phyloP scores from a whole-genome alignment of 2,329 filamentous ascomycete genomes.

The Neopestalotiopsis rosae region DNA sequence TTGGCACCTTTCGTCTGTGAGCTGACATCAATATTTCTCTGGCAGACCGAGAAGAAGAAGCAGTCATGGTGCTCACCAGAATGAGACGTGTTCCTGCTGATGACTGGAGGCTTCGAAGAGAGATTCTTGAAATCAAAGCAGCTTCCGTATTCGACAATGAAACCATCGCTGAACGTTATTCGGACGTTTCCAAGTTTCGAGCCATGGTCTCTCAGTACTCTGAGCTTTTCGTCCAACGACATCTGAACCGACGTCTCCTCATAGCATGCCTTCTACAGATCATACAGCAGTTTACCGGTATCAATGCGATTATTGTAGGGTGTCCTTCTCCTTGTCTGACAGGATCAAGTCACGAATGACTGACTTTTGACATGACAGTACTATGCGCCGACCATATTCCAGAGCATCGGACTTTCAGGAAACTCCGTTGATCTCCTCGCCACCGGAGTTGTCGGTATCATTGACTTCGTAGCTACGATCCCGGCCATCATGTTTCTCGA shows the following conservation, averaged over 20 bases:
- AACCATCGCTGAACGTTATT: conserved; percentile 34
- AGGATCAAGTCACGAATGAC: background rate
- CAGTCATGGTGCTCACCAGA: conserved; percentile 35
- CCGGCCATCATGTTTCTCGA: conserved; percentile 49
- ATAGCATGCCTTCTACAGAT: conserved; percentile 62
- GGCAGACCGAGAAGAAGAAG: conserved; percentile 33
- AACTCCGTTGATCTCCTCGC: conserved; percentile 55
- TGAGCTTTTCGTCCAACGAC: conserved; percentile 35
- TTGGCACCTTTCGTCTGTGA: no score
- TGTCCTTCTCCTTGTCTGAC: background rate
- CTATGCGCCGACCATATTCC: conserved; percentile 52
- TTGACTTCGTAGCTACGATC: conserved; percentile 53
- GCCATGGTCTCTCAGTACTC: conserved; percentile 39
- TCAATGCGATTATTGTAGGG: conserved; percentile 47
- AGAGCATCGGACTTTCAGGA: conserved; percentile 44
- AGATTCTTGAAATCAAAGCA: conserved; percentile 43
- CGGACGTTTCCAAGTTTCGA: conserved; percentile 34
- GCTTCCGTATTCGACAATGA: conserved; percentile 42
- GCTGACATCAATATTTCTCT: conserved; percentile 17
- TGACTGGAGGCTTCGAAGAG: conserved; percentile 34
- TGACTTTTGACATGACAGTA: conserved; percentile 31
- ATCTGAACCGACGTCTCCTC: conserved; percentile 47
- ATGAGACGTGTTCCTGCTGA: conserved; percentile 40
- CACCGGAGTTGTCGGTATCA: conserved; percentile 62
- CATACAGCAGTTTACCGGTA: conserved; percentile 57